Evolutionary conservation across 208 protist species (phyloP).

Genomic region (Kentomonas sorsogonicus): DNA sequence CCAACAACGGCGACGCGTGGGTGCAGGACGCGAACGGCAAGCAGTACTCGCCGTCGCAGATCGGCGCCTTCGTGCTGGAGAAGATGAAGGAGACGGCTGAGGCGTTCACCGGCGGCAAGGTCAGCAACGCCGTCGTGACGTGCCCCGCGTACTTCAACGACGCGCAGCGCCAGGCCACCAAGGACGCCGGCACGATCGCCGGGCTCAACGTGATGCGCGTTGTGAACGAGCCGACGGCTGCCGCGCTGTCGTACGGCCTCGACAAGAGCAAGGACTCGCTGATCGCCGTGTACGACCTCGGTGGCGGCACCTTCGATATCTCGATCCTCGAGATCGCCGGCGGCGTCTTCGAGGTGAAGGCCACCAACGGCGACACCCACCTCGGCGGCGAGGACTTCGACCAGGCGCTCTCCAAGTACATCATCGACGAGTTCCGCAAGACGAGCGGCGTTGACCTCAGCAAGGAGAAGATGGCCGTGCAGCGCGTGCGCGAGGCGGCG

Average conservation of each 20-base stretch:
- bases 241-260: constrained; percentile 56
- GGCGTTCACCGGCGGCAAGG: constrained; percentile 24
- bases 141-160: constrained; percentile 98
- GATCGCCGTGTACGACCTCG: constrained; percentile 72
- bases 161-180: constrained; percentile 95
- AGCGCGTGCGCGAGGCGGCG: constrained; percentile 94
- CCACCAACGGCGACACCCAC: constrained; percentile 98
- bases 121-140: constrained; percentile 91
- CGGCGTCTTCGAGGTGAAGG: constrained; percentile 97
- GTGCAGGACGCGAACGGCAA: constrained; percentile 80
- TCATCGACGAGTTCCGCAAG: constrained; percentile 94
- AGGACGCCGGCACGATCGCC: constrained; percentile 94
- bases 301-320: constrained; percentile 97
- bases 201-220: constrained; percentile 96
- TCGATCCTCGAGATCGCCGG: constrained; percentile 91
- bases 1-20: constrained; percentile 90
- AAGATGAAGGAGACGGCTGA: constrained; percentile 83
- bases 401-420: constrained; percentile 74
- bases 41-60: constrained; percentile 84
- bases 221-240: constrained; percentile 99
- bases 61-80: constrained; percentile 65
- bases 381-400: constrained; percentile 99
- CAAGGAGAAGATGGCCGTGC: constrained; percentile 93
- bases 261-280: constrained; percentile 22
- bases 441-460: constrained; percentile 88